Conservation (phyloP, 2,329 filamentous ascomycete genomes). For the Phyllosticta citriasiana region DNA sequence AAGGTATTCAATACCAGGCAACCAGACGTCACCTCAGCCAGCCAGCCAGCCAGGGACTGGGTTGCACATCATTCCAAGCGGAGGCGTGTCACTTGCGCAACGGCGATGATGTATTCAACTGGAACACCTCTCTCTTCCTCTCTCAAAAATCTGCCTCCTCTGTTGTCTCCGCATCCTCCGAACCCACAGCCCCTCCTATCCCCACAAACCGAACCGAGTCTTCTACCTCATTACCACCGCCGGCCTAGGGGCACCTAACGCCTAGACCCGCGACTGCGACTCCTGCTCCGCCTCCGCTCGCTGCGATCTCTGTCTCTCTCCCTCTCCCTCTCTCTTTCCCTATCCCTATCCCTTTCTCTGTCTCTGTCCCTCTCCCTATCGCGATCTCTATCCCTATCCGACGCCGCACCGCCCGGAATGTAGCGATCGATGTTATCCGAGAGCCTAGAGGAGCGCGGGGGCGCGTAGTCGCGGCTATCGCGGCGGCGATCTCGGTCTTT, state of each 20-base stretch:
- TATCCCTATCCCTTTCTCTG: neutral
- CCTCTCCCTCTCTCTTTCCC: slow-evolving; percentile 13
- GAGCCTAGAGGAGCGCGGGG: neutral
- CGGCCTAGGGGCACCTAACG: neutral
- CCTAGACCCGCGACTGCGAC: slow-evolving; percentile 6
- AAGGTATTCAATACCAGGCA: no score
- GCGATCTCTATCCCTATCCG: neutral
- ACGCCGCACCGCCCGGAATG: slow-evolving; percentile 22
- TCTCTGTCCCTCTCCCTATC: slow-evolving; percentile 13
- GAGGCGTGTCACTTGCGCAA: no score
- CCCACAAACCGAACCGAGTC: no score
- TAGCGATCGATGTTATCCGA: slow-evolving; percentile 28
- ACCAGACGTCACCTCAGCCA: no score
- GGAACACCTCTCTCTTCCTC: no score
- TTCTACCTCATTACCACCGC: no score
- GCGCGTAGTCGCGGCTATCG: neutral
- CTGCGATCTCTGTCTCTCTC: slow-evolving; percentile 14
- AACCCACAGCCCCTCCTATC: no score
- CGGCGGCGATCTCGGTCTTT: slow-evolving; percentile 14
- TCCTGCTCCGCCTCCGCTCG: slow-evolving; percentile 9
- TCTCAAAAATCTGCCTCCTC: no score
- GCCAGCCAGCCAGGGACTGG: no score
- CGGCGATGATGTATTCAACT: no score
- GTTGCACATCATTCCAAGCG: no score
- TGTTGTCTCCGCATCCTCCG: no score